Conservation (phyloP, 176 grass and related monocot genomes). For the Melocanna baccifera region DNA sequence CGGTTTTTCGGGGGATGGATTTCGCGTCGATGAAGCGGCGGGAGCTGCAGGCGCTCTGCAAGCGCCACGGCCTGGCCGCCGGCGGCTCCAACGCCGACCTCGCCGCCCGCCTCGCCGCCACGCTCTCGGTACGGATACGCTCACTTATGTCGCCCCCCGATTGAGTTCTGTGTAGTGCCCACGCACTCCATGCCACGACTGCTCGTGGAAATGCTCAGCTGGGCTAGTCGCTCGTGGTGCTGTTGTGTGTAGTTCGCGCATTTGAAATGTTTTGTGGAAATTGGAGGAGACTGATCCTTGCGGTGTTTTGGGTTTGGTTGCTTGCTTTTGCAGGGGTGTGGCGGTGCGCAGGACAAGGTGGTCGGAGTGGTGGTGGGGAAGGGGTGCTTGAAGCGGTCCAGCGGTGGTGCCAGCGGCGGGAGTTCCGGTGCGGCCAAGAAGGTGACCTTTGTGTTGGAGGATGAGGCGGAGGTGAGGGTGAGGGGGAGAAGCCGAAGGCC, state of each 20-base stretch:
- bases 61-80: conserved; percentile 43
- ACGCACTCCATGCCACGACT: not conserved
- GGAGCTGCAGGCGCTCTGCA: conserved; percentile 57
- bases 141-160: not conserved
- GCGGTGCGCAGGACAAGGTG: not conserved
- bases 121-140: conserved; percentile 27
- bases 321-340: not conserved
- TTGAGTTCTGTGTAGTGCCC: not conserved
- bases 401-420: not conserved
- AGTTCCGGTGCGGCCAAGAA: conserved; percentile 20
- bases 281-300: not conserved
- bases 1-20: conserved; percentile 20
- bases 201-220: not conserved
- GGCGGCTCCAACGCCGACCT: conserved; percentile 41
- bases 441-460: conserved; percentile 35
- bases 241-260: not conserved
- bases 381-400: conserved; percentile 43
- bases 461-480: not conserved
- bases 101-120: conserved; percentile 25
- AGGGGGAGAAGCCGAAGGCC: not conserved
- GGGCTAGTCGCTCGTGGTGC: too few relatives aligned
- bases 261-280: not conserved
- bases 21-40: conserved; percentile 39
- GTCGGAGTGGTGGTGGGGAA: conserved; percentile 35
- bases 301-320: conserved; percentile 1